phyloP scores from a whole-genome alignment of 1,284 basidiomycete genomes.

The Irpex sp. region DNA sequence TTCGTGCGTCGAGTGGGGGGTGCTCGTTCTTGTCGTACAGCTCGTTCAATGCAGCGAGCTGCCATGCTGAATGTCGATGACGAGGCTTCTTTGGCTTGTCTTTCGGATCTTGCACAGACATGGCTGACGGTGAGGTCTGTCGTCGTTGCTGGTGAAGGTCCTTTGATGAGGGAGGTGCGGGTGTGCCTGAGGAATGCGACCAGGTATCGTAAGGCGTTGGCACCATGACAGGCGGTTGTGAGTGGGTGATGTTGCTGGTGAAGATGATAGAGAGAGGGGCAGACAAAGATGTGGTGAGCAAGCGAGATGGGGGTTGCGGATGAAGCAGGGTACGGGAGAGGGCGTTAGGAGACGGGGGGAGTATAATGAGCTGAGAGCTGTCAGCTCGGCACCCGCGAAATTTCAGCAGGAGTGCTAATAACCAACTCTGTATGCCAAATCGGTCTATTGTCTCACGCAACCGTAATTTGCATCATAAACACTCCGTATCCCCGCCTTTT shows the following conservation, averaged over 20 bases:
- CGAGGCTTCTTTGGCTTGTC: conserved; percentile 65
- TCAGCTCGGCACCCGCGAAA: conserved; percentile 22
- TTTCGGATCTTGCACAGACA: conserved; percentile 26
- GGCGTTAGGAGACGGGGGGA: conserved; percentile 22
- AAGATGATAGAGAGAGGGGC: conserved; percentile 12
- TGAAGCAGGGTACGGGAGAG: conserved; percentile 12
- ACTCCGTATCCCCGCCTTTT: conserved; percentile 26
- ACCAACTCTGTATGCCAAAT: conserved; percentile 28
- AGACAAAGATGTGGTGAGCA: conserved; percentile 15
- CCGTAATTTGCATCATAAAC: conserved; percentile 24
- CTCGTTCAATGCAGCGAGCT: conserved; percentile 70
- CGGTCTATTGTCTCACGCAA: conserved; percentile 33
- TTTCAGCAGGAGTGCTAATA: conserved; percentile 30
- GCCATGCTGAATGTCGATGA: conserved; percentile 66
- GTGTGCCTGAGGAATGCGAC: conserved; percentile 19
- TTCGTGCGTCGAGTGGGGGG: conserved; percentile 65
- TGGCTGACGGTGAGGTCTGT: conserved; percentile 14
- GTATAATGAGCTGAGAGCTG: conserved; percentile 19
- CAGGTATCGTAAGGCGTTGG: conserved; percentile 25
- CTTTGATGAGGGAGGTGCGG: conserved; percentile 19
- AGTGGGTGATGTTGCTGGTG: conserved; percentile 2
- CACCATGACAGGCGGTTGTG: conserved; percentile 30
- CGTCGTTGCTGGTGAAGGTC: conserved; percentile 25
- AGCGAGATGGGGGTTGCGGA: conserved; percentile 1
- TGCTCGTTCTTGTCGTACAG: conserved; percentile 75